phyloP scores from a whole-genome alignment of 2,329 filamentous ascomycete genomes.

The Epichloe aotearoae region DNA sequence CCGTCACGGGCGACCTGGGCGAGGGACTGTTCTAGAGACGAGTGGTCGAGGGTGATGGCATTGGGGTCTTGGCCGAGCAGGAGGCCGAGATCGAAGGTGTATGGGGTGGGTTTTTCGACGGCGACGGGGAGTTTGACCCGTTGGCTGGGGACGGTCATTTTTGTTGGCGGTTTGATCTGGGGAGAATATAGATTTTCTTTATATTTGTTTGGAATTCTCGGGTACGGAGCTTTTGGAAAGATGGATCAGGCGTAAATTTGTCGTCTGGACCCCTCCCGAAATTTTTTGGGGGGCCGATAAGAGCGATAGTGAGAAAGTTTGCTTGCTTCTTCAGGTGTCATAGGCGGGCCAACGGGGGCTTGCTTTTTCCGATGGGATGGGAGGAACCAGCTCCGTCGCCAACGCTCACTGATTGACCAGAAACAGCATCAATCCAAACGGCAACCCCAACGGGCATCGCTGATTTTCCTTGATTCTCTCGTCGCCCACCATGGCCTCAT shows the following conservation, averaged over 20 bases:
- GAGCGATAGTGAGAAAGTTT: background rate
- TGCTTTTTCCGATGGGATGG: too few species aligned
- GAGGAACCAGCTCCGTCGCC: too few species aligned
- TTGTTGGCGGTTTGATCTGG: background rate
- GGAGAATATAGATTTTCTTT: background rate
- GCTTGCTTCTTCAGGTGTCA: too few species aligned
- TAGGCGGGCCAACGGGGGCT: too few species aligned
- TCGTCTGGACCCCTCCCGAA: background rate
- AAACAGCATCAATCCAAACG: too few species aligned
- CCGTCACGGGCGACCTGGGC: constrained; percentile 69
- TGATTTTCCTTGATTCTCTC: background rate
- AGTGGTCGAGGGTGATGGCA: constrained; percentile 47
- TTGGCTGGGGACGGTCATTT: constrained; percentile 24
- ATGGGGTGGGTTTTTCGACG: constrained; percentile 74
- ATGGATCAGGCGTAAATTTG: background rate
- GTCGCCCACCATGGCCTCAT: constrained; percentile 3
- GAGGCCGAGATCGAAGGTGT: constrained; percentile 84
- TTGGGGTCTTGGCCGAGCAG: constrained; percentile 81
- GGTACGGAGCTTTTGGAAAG: background rate
- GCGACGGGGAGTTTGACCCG: constrained; percentile 44
- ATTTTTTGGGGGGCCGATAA: background rate
- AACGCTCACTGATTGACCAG: too few species aligned
- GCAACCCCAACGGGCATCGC: background rate
- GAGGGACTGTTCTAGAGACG: constrained; percentile 55
- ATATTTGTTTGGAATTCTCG: background rate